Evolutionary conservation across 768 basidiomycete genomes (phyloP), one percentile per base, ranked within the genome.

Genomic region (Trametes punicea): DNA sequence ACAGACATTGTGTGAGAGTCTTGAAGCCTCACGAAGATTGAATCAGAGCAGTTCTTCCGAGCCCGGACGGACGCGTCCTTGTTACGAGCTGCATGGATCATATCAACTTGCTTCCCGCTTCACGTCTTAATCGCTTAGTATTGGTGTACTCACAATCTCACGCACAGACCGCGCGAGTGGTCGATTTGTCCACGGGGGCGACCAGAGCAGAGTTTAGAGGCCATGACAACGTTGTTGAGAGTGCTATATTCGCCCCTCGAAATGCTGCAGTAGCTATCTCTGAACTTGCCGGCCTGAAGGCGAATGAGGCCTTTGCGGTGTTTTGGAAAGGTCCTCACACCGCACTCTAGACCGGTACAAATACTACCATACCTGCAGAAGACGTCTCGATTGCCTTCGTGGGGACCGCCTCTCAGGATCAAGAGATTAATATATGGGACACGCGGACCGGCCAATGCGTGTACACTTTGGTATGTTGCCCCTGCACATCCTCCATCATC

Each of bases 361-460:
- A 67, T 15, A 60, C 67, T 13, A 63, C 70, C 36, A 64, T 63
- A 2, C 62, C 66, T 20, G 62, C 66, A 2, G 75, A 75, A 51
- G 52, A 62, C 15, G 66, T 71, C n/a, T 73, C 64, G 3, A 62
- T 73, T 23, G 63, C 68, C 2, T 80, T 74, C 60, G 73, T 75
- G 6, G 79, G 75, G 6, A 81, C 81, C 0, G 78, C 78, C 1
- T 79, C 79, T 20, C 67, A 81, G 26, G 81, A 83, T 65, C 81
- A 82, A 68, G 70, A 71, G n/a, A 78, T 82, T 56, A 75, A 74
- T 55, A 58, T 83, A 11, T 83, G 81, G 81, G 81, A 83, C 59
- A 69, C 74, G 6, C 60, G 68, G 16, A 72, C 71, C 4, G 81
- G 81, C 0, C 78, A 80, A 64, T 78, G 78, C 55, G 54, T 83